Evolutionary conservation across 2,329 filamentous ascomycete genomes (phyloP).

Genomic region (Paraconiothyrium brasiliense): DNA sequence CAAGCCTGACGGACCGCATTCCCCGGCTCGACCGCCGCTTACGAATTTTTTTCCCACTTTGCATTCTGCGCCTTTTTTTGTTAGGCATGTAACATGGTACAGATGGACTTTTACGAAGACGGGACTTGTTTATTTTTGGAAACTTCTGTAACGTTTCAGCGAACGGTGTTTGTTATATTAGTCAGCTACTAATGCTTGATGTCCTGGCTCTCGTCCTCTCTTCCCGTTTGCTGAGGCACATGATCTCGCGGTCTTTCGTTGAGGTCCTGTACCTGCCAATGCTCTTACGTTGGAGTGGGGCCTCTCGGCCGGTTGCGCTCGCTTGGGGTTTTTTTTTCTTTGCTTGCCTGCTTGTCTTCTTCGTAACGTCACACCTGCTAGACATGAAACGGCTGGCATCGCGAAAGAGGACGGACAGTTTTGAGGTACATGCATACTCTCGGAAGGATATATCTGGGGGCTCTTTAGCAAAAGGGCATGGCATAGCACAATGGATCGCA

Average conservation of each 20-base stretch:
- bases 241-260: background rate
- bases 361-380: background rate
- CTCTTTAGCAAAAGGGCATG: constrained; percentile 1
- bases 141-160: constrained; percentile 6
- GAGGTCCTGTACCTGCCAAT: background rate
- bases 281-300: constrained; percentile 6
- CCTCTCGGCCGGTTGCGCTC: constrained; percentile 1
- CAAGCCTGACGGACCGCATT: constrained; percentile 12
- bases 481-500: constrained; percentile 1
- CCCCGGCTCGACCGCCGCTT: constrained; percentile 12
- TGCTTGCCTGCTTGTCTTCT: constrained; percentile 6
- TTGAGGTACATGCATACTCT: constrained; percentile 1
- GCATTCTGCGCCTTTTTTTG: background rate
- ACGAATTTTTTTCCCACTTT: constrained; percentile 13
- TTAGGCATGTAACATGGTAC: constrained; percentile 2
- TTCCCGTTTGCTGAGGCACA: background rate
- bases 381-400: constrained; percentile 6
- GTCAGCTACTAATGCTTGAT: constrained; percentile 7
- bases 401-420: constrained; percentile 3
- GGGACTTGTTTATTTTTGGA: background rate
- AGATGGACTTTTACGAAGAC: background rate
- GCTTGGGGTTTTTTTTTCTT: constrained; percentile 6
- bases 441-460: background rate
- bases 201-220: background rate
- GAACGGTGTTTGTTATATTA: constrained; percentile 10